Conservation (phyloP, 2,329 filamentous ascomycete species). For the Pseudonectria buxi region DNA sequence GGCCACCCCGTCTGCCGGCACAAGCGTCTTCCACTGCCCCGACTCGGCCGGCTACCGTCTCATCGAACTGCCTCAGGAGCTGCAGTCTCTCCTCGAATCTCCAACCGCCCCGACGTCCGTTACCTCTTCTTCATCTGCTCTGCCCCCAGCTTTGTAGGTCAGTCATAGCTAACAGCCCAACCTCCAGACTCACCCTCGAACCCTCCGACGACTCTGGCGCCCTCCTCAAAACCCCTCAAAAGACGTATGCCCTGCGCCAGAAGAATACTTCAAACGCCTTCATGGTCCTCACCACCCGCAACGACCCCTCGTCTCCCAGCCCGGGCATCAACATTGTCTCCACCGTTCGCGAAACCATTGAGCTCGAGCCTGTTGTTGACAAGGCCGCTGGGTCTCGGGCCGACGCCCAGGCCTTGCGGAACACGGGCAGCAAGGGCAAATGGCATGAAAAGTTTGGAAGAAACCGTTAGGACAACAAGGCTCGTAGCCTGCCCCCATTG, state of each 20-base stretch:
- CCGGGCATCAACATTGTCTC: slow-evolving; percentile 42
- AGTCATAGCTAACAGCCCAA: neutral
- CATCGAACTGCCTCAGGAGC: slow-evolving; percentile 54
- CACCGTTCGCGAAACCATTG: slow-evolving; percentile 56
- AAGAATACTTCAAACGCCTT: slow-evolving; percentile 64
- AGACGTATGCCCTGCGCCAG: slow-evolving; percentile 53
- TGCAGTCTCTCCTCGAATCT: slow-evolving; percentile 49
- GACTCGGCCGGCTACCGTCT: slow-evolving; percentile 50
- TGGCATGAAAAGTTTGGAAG: slow-evolving; percentile 56
- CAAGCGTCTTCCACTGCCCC: slow-evolving; percentile 44
- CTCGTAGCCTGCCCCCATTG: too few species aligned
- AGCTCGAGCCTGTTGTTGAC: slow-evolving; percentile 43
- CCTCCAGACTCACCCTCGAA: slow-evolving; percentile 39
- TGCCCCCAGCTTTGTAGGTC: neutral
- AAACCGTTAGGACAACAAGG: slow-evolving; percentile 27
- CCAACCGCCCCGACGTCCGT: slow-evolving; percentile 39
- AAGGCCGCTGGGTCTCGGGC: slow-evolving; percentile 17
- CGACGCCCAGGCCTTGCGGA: slow-evolving; percentile 15
- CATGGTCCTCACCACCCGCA: slow-evolving; percentile 41
- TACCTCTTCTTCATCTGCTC: slow-evolving; percentile 1
- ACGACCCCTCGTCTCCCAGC: slow-evolving; percentile 14
- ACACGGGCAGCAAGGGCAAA: slow-evolving; percentile 37
- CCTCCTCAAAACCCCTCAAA: slow-evolving; percentile 43
- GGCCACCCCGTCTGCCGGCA: slow-evolving; percentile 42
- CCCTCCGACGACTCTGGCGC: slow-evolving; percentile 40